These are phyloP conservation scores for Arabidopsis thaliana DNA, from an alignment of 345 rosid genomes.

Conservation along the genomic window TAIR10.1 NC_003070.9:20435501-20436000, in stretches of 20 bases:
- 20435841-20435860: conserved; percentile 10
- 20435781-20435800: conserved; percentile 62
- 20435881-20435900: not conserved
- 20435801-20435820: conserved; percentile 60
- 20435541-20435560: not conserved
- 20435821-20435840: conserved; percentile 27
- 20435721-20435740: conserved; percentile 77
- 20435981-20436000: too few relatives aligned
- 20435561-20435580: not conserved
- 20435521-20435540: not conserved
- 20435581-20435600: not conserved
- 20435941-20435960: not conserved
- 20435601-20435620: not conserved
- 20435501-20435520: conserved; percentile 66
- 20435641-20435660: too few relatives aligned
- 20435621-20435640: too few relatives aligned
- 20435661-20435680: conserved; percentile 12
- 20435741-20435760: conserved; percentile 66
- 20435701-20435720: conserved; percentile 75
- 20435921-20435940: conserved; percentile 13
- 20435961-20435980: not conserved
- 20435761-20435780: conserved; percentile 80
- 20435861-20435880: conserved; percentile 20
- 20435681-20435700: conserved; percentile 13
- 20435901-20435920: not conserved